Evolutionary conservation across 768 basidiomycete genomes (phyloP).

Genomic region (Leccinum disarticulatum): DNA sequence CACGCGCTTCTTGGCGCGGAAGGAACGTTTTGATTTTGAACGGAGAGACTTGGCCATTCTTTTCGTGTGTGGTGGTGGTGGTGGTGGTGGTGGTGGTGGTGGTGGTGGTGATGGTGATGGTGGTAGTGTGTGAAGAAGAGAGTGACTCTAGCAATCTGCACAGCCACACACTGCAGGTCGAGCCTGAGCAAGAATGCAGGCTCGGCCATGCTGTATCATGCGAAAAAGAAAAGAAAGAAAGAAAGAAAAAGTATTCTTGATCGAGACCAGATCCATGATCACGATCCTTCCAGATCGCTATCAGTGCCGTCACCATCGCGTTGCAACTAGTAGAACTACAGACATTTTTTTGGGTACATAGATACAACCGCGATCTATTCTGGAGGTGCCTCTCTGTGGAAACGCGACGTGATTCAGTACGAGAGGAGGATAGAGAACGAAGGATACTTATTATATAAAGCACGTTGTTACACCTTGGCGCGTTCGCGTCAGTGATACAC

Average conservation of each 20-base stretch:
- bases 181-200: neutral
- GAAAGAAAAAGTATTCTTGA: neutral
- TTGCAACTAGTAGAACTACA: conserved; percentile 14
- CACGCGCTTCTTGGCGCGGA: conserved; percentile 75
- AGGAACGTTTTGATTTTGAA: conserved; percentile 78
- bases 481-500: conserved; percentile 12
- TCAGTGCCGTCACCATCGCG: neutral
- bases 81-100: neutral
- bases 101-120: neutral
- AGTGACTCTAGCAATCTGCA: neutral
- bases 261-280: neutral
- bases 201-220: neutral
- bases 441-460: conserved; percentile 85
- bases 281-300: conserved; percentile 9
- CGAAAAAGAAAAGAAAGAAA: neutral
- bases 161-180: conserved; percentile 9
- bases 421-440: neutral
- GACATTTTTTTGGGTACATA: conserved; percentile 5
- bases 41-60: conserved; percentile 80
- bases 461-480: conserved; percentile 86
- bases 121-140: neutral
- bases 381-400: conserved; percentile 73
- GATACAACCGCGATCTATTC: conserved; percentile 33
- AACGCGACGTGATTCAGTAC: conserved; percentile 25
- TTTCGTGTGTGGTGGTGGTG: neutral